Conservation (phyloP, 139 green algal species). For the Auxenochlorella pyrenoidosa region DNA sequence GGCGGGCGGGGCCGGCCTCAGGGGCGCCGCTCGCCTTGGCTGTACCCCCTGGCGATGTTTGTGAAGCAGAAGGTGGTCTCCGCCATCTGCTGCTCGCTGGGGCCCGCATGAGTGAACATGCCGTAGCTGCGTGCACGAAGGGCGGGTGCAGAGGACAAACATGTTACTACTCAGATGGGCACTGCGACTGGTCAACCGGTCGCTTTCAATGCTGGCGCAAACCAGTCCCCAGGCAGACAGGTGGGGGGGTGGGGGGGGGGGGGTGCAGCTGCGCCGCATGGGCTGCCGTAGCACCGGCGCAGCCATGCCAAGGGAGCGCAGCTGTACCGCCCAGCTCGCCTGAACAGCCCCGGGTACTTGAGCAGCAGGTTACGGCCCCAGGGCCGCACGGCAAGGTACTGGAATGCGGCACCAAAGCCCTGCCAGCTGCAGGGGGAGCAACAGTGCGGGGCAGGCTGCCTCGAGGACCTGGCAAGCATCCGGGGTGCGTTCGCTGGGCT, state of each 20-base stretch:
- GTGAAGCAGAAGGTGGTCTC: conserved; percentile 58
- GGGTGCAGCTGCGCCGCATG: too few relatives aligned
- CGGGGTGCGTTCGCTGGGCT: too few relatives aligned
- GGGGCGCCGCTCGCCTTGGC: conserved; percentile 23
- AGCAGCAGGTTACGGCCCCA: conserved; percentile 62
- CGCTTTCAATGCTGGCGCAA: too few relatives aligned
- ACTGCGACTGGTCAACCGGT: too few relatives aligned
- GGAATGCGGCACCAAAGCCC: conserved; percentile 62
- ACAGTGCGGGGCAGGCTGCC: neutral
- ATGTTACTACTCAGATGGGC: too few relatives aligned
- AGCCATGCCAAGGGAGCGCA: too few relatives aligned
- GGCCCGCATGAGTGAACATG: conserved; percentile 67
- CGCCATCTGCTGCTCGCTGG: conserved; percentile 62
- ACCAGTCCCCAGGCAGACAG: too few relatives aligned
- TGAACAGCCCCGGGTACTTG: conserved; percentile 50
- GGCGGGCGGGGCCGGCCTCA: too few relatives aligned
- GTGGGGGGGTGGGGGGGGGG: too few relatives aligned
- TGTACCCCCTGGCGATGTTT: conserved; percentile 56
- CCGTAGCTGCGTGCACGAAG: conserved; percentile 36
- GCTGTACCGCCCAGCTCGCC: neutral
- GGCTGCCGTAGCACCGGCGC: too few relatives aligned
- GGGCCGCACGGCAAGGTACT: conserved; percentile 46
- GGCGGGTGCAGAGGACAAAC: neutral
- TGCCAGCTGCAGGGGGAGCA: conserved; percentile 11
- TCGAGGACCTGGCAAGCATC: too few relatives aligned